Conservation (phyloP, 164 flowering plant genomes). For the Buxus sempervirens region DNA sequence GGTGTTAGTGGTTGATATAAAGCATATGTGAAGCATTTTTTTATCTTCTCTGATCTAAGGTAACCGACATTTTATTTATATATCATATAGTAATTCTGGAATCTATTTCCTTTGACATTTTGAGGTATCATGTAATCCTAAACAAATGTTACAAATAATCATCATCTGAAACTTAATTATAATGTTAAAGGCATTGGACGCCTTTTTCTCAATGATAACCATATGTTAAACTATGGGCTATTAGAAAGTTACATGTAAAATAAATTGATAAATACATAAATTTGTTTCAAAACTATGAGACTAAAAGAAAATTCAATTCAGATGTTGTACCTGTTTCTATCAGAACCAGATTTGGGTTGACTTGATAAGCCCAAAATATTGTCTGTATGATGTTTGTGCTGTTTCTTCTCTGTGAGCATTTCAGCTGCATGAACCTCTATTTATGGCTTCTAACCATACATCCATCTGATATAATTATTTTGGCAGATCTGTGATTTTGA, state of each 20-base stretch:
- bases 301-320: neutral
- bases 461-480: slow-evolving; percentile 14
- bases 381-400: neutral
- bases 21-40: neutral
- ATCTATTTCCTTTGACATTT: neutral
- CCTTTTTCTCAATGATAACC: neutral
- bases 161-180: neutral
- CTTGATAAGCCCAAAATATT: neutral
- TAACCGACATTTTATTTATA: neutral
- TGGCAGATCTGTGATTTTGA: slow-evolving; percentile 91
- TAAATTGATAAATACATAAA: too few species aligned
- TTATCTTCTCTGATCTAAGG: neutral
- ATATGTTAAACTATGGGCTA: neutral
- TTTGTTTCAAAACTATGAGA: too few species aligned
- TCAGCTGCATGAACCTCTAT: neutral
- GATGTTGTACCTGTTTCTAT: neutral
- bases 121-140: neutral
- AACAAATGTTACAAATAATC: neutral
- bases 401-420: neutral
- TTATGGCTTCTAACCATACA: neutral
- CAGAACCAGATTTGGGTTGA: neutral
- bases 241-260: neutral
- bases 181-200: neutral
- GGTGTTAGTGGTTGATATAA: neutral
- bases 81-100: neutral